Percentiles rank a stretch among this genome's conserved stretches.
phyloP scores from a whole-genome alignment of 2,329 filamentous ascomycete species.

The Nemania diffusa region DNA sequence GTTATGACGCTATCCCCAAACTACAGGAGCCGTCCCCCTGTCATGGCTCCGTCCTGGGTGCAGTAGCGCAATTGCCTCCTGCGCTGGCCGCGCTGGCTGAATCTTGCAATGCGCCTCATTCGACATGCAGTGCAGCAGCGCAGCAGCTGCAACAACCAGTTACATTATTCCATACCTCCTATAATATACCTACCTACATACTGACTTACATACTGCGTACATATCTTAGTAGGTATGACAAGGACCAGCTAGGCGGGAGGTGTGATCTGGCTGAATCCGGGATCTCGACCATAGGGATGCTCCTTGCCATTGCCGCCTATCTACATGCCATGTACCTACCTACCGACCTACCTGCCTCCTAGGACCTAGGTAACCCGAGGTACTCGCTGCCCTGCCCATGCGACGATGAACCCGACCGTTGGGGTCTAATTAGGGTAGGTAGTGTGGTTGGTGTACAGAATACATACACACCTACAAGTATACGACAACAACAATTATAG shows the following conservation, averaged over 20 bases:
- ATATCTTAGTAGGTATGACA: background rate
- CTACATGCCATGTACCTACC: background rate
- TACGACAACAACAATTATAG: background rate
- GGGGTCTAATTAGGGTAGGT: conserved; percentile 23
- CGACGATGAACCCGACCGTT: conserved; percentile 26
- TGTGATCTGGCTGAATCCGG: conserved; percentile 17
- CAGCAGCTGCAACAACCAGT: background rate
- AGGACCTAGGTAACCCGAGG: no score
- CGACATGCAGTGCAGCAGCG: conserved; percentile 2
- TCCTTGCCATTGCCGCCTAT: background rate
- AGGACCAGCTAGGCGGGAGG: background rate
- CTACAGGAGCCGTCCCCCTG: background rate
- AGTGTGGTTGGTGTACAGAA: background rate
- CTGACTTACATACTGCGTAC: no score
- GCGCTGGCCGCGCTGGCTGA: conserved; percentile 5
- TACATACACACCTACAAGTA: background rate
- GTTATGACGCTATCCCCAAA: conserved; percentile 19
- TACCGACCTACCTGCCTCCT: background rate
- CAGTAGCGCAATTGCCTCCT: background rate
- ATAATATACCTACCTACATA: background rate
- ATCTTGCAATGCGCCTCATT: conserved; percentile 14
- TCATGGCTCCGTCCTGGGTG: background rate
- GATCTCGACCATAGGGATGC: conserved; percentile 11
- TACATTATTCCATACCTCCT: no score
- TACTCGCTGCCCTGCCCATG: background rate